Conservation (phyloP, 2,329 filamentous ascomycete genomes). For the Trichoderma semiorbis region DNA sequence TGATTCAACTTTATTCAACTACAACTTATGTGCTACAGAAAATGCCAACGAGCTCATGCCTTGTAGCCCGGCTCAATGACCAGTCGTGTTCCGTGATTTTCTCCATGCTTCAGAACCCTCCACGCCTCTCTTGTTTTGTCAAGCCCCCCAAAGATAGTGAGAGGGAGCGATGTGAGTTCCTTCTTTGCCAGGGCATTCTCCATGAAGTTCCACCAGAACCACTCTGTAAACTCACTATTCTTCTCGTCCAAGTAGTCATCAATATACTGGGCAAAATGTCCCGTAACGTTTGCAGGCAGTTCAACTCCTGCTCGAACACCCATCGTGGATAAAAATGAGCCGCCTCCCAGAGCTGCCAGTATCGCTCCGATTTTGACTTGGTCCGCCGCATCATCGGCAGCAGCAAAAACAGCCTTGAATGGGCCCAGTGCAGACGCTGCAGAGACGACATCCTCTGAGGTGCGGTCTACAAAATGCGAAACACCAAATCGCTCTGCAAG, state of each 20-base stretch:
- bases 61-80: background rate
- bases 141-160: background rate
- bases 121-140: background rate
- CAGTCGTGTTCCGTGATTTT: conserved; percentile 24
- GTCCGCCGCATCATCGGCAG: conserved; percentile 6
- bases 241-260: conserved; percentile 15
- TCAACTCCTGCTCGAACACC: conserved; percentile 12
- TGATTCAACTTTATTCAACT: background rate
- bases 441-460: background rate
- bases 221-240: conserved; percentile 15
- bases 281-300: background rate
- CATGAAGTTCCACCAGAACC: conserved; percentile 18
- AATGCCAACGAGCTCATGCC: background rate
- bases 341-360: conserved; percentile 1
- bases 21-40: background rate
- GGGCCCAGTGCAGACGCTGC: background rate
- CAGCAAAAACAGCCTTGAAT: conserved; percentile 13
- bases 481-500: background rate
- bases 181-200: conserved; percentile 1
- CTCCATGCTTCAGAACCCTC: background rate
- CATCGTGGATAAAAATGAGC: conserved; percentile 9
- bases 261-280: background rate
- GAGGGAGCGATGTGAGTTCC: background rate
- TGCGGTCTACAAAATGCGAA: conserved; percentile 8
- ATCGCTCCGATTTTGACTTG: conserved; percentile 13